These are phyloP conservation scores for Mytilinidion resinicola DNA, from an alignment of 495 filamentous ascomycete genomes.

Conservation along the genomic window DNA sequence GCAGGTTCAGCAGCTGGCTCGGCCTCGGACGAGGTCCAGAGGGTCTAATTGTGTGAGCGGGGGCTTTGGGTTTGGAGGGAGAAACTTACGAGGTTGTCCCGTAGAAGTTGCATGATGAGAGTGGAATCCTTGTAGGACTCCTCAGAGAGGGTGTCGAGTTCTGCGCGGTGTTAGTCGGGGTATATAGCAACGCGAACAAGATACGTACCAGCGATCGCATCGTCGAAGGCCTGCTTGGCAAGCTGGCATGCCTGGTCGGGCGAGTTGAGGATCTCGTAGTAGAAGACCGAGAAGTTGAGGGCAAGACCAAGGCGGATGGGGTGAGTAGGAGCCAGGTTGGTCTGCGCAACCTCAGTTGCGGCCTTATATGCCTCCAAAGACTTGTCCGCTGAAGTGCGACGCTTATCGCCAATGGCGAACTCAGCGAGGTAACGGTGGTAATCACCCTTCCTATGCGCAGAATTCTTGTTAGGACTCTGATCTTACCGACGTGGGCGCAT, in stretches of 20 bases:
- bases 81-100: constrained; percentile 87
- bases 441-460: constrained; percentile 82
- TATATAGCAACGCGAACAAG: not conserved
- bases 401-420: constrained; percentile 98
- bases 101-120: constrained; percentile 98
- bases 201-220: constrained; percentile 70
- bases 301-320: constrained; percentile 97
- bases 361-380: constrained; percentile 99
- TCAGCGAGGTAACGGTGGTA: constrained; percentile 99
- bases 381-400: constrained; percentile 91
- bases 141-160: constrained; percentile 97
- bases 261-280: constrained; percentile 99
- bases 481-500: not conserved
- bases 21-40: constrained; percentile 98
- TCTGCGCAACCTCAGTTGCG: constrained; percentile 96
- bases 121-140: constrained; percentile 99
- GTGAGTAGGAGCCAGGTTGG: constrained; percentile 95
- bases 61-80: not conserved
- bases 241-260: constrained; percentile 98
- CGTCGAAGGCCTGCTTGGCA: constrained; percentile 98
- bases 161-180: constrained; percentile 40
- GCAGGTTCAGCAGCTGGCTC: constrained; percentile 56
- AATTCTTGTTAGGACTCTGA: constrained; percentile 15
- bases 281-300: constrained; percentile 99
- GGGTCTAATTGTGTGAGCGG: constrained; percentile 56